Percentiles rank a stretch among this genome's conserved stretches.
Conservation (phyloP, 2,329 filamentous ascomycete species). For the Colletotrichum siamense region DNA sequence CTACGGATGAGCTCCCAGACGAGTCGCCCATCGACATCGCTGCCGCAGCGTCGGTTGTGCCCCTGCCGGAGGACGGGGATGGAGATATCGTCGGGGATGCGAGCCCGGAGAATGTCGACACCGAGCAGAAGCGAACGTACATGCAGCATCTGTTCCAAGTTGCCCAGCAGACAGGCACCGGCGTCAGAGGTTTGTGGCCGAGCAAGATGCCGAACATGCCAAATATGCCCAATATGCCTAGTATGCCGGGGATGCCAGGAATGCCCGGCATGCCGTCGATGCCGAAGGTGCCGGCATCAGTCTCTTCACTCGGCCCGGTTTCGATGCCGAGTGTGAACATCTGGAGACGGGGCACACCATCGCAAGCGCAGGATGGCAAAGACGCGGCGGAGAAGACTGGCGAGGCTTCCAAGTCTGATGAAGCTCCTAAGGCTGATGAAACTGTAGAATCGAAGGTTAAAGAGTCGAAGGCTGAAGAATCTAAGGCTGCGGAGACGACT, state of each 20-base stretch:
- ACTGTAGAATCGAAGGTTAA: not conserved
- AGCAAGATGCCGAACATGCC: constrained; percentile 48
- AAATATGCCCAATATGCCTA: constrained; percentile 35
- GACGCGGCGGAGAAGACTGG: not conserved
- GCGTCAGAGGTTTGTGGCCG: constrained; percentile 50
- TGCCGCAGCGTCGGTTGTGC: constrained; percentile 55
- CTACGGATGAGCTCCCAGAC: constrained; percentile 32
- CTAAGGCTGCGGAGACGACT: not conserved
- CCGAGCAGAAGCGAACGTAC: constrained; percentile 45
- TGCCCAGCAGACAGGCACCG: constrained; percentile 53
- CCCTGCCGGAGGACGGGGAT: constrained; percentile 48
- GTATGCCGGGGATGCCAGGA: constrained; percentile 35
- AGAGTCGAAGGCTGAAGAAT: not conserved
- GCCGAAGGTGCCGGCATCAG: constrained; percentile 30
- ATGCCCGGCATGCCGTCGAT: constrained; percentile 36
- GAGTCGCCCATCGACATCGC: constrained; percentile 58
- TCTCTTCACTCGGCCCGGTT: constrained; percentile 33
- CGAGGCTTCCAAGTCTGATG: not conserved
- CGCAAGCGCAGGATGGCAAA: not conserved
- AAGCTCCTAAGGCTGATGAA: fast-evolving
- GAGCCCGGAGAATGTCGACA: constrained; percentile 38
- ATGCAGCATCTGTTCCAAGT: constrained; percentile 55
- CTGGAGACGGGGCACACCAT: constrained; percentile 30
- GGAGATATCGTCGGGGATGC: constrained; percentile 33
- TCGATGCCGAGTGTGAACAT: constrained; percentile 36